Base-by-base conservation (phyloP, 2,329 filamentous ascomycete species). In the Hypomyces rosellus region DNA sequence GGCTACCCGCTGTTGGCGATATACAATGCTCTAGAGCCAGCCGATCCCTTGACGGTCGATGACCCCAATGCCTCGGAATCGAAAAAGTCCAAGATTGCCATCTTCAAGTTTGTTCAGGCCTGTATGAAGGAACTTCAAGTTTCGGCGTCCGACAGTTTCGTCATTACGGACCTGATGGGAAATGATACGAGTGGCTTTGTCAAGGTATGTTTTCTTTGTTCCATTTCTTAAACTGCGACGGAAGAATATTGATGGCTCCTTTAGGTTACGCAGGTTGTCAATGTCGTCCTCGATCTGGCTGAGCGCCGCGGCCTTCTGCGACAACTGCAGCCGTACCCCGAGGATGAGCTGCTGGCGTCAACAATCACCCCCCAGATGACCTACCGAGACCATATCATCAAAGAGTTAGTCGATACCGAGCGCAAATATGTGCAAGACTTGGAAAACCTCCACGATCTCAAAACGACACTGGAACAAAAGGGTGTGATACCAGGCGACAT, bases 381-480 rank as follows among this genome's bases (percentile, higher is more conserved):
- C 56, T 84, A 85, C 58, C 75, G 90, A 57, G 88, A 96, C 61
- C 88, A 96, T 66, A 89, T 97, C 54, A 81, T 99, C 40, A 84
- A 87, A 62, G 93, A 99, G 69, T 73, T 99, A 43, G 86, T 99
- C 50, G 89, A 92, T 60, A 97, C 92, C 1, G 93, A 99, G 69
- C 85, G 93, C 55, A 96, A 96, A 69, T 99, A 99, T 61, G 93
- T 97, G 4, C 91, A 97, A 66, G 93, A 99, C 72, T 73, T 99
- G 48, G 92, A 97, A 66, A 92, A 96, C 59, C 70, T 99, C 34
- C 90, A 97, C 66, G 86, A 91, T 45, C 79, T 97, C 63, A 97
- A 96, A 72, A 92, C 89, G 69, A 82, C 86, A 20, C 76, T 97
- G 49, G 90, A 96, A 60, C 87, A 95, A 64, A 90, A 86, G 57